A percentile compares a stretch with the other conserved stretches of the same genome.
Evolutionary conservation across 345 rosid genomes (phyloP).

Genomic region (Aquilaria malaccensis): DNA sequence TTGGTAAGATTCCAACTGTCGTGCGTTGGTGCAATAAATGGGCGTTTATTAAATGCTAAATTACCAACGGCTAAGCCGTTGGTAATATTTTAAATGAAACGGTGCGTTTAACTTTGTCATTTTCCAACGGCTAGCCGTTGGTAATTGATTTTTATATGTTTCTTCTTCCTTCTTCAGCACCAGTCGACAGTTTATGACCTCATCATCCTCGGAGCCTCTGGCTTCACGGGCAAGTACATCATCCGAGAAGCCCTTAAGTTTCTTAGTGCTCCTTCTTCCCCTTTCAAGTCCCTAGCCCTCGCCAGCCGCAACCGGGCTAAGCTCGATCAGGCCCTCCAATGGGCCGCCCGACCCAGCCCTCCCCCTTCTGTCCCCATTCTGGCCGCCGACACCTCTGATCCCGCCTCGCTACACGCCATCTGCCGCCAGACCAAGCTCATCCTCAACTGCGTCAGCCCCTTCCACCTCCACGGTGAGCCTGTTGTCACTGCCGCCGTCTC

Average conservation of each 20-base stretch:
- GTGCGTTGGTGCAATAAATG: no score
- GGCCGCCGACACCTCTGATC: slow-evolving; percentile 62
- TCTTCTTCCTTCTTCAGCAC: no score
- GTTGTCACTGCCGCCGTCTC: slow-evolving; percentile 76
- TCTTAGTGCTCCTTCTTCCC: slow-evolving; percentile 41
- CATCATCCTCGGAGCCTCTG: slow-evolving; percentile 71
- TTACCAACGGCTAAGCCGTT: no score
- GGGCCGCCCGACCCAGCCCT: slow-evolving; percentile 57
- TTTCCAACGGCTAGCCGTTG: no score
- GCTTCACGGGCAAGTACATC: slow-evolving; percentile 72
- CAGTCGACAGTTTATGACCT: slow-evolving; percentile 27
- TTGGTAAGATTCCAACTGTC: no score
- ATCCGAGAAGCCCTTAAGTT: slow-evolving; percentile 72
- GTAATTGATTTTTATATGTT: no score
- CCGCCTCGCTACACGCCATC: slow-evolving; percentile 59
- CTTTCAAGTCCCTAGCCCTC: slow-evolving; percentile 61
- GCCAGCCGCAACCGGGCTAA: slow-evolving; percentile 71
- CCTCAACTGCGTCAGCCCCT: slow-evolving; percentile 87
- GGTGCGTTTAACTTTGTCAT: no score
- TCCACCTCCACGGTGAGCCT: slow-evolving; percentile 64
- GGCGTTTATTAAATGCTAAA: no score
- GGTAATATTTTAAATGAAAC: no score
- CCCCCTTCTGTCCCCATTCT: slow-evolving; percentile 39
- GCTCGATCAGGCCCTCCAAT: slow-evolving; percentile 48
- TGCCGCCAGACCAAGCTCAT: slow-evolving; percentile 62